Evolutionary conservation across 805 yeast genomes (phyloP).

Genomic region (Saturnispora gosingensis): DNA sequence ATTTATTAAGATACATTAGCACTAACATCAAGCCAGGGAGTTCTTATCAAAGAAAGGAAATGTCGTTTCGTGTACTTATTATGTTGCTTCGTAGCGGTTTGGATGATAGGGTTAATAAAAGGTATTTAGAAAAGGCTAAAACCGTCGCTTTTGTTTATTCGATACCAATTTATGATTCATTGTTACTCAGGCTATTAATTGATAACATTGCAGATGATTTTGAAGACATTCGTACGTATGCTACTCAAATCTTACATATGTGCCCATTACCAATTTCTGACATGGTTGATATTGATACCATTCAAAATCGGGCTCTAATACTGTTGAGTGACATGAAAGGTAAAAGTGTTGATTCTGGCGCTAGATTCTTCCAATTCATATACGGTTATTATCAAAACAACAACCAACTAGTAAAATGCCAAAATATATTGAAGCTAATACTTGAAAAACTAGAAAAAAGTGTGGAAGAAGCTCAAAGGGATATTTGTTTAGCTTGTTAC

Average conservation of each 20-base stretch:
- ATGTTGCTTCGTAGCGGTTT: conserved; percentile 46
- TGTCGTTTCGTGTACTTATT: conserved; percentile 40
- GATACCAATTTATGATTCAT: conserved; percentile 32
- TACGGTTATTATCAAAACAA: conserved; percentile 27
- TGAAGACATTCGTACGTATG: conserved; percentile 59
- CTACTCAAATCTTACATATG: conserved; percentile 38
- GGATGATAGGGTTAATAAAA: conserved; percentile 35
- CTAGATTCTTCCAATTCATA: conserved; percentile 50
- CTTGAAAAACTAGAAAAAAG: conserved; percentile 28
- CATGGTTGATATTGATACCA: conserved; percentile 16
- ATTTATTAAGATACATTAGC: conserved; percentile 23
- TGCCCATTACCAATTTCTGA: conserved; percentile 30
- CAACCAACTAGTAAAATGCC: conserved; percentile 14
- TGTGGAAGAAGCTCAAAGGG: conserved; percentile 26
- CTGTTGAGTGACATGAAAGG: conserved; percentile 38
- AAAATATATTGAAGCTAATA: conserved; percentile 25
- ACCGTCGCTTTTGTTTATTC: conserved; percentile 42
- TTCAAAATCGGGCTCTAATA: conserved; percentile 17
- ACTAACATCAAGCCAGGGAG: conserved; percentile 40
- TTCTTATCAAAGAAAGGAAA: conserved; percentile 43
- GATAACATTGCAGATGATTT: conserved; percentile 62
- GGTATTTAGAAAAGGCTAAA: conserved; percentile 32
- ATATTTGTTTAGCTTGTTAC: conserved; percentile 36
- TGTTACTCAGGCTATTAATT: conserved; percentile 39
- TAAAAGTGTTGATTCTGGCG: conserved; percentile 73